phyloP scores from a whole-genome alignment of 2,329 filamentous ascomycete genomes.

The Dothideomycetes sp. region DNA sequence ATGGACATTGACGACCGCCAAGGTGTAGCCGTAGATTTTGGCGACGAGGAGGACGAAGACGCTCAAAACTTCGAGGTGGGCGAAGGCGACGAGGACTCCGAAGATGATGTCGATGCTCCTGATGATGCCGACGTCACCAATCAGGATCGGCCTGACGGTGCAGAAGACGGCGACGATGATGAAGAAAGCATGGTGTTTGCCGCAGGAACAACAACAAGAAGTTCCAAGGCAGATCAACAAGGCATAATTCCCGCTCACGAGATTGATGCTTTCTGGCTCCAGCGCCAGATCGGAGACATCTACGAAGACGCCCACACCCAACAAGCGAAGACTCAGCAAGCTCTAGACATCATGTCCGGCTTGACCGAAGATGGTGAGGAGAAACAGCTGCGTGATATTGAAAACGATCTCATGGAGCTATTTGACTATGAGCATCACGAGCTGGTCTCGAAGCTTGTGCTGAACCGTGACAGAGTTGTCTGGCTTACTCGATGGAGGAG shows the following conservation, averaged over 20 bases:
- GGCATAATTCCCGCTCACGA: constrained; percentile 65
- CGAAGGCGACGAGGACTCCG: constrained; percentile 67
- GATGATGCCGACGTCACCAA: constrained; percentile 31
- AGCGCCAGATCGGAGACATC: constrained; percentile 77
- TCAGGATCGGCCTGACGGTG: constrained; percentile 14
- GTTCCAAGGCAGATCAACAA: constrained; percentile 31
- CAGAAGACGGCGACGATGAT: constrained; percentile 49
- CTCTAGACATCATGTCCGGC: constrained; percentile 71
- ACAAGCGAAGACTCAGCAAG: constrained; percentile 81
- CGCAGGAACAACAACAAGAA: constrained; percentile 28
- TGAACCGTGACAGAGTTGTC: constrained; percentile 86
- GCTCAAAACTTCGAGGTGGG: constrained; percentile 80
- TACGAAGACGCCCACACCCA: constrained; percentile 89
- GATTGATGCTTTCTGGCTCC: constrained; percentile 95
- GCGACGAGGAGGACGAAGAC: constrained; percentile 70
- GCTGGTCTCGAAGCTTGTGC: constrained; percentile 78
- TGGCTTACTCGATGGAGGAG: constrained; percentile 86
- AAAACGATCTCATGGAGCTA: constrained; percentile 96
- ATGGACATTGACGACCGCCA: constrained; percentile 85
- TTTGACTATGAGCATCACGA: constrained; percentile 97
- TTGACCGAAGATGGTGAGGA: constrained; percentile 64
- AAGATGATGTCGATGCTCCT: constrained; percentile 36
- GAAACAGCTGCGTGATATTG: constrained; percentile 79
- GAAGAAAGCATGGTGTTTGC: constrained; percentile 80
- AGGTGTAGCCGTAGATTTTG: constrained; percentile 95